phyloP scores from a whole-genome alignment of 2,329 filamentous ascomycete species.

The Alternaria ethzedia region DNA sequence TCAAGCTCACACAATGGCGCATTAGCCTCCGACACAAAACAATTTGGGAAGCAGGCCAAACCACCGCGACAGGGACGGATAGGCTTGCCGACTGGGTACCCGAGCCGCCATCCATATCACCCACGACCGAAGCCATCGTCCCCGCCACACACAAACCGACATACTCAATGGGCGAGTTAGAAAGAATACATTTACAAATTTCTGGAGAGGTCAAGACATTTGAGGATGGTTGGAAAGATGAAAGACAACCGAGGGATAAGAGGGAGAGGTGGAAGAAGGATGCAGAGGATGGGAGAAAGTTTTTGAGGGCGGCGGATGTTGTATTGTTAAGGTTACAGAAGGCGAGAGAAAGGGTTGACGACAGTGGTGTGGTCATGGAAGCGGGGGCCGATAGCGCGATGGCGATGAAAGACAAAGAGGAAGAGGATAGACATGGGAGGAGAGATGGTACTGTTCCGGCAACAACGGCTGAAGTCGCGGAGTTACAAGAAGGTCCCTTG shows the following conservation, averaged over 20 bases:
- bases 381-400: neutral
- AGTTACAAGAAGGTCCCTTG: neutral
- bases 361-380: neutral
- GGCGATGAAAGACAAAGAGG: neutral
- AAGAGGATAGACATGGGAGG: neutral
- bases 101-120: neutral
- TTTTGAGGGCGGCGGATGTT: constrained; percentile 27
- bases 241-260: constrained; percentile 6
- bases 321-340: constrained; percentile 19
- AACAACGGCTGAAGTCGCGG: neutral
- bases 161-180: constrained; percentile 27
- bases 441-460: neutral
- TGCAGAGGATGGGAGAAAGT: constrained; percentile 27
- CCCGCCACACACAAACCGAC: constrained; percentile 18
- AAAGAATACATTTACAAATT: constrained; percentile 20
- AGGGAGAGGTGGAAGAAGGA: constrained; percentile 28
- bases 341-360: neutral
- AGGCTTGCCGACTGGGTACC: constrained; percentile 21
- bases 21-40: constrained; percentile 29
- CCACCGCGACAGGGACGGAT: neutral
- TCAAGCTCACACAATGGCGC: constrained; percentile 21
- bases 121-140: neutral
- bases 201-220: constrained; percentile 25
- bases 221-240: constrained; percentile 16
- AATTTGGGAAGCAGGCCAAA: constrained; percentile 12